Percentiles rank a stretch among this genome's conserved stretches.
Conservation (phyloP, 1,139 yeast genomes). For the Candida anutae region DNA sequence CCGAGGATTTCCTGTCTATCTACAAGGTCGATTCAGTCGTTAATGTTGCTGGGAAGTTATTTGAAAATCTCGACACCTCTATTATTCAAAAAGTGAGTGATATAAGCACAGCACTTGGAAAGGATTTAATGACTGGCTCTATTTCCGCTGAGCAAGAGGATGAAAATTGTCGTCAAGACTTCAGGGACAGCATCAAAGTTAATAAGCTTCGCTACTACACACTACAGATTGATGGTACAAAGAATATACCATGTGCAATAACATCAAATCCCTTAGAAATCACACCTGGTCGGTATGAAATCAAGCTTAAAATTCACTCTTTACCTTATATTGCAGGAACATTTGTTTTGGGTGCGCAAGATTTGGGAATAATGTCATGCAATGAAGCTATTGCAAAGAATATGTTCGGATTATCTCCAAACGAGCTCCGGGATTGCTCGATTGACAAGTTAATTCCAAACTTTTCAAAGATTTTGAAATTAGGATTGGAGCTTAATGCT, state of each 20-base stretch:
- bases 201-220: slow-evolving; percentile 60
- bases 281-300: slow-evolving; percentile 26
- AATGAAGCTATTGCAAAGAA: slow-evolving; percentile 75
- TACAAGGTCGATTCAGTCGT: slow-evolving; percentile 27
- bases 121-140: slow-evolving; percentile 11
- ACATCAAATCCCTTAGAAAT: slow-evolving; percentile 50
- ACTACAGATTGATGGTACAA: slow-evolving; percentile 33
- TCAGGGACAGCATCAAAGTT: slow-evolving; percentile 38
- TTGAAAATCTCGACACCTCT: slow-evolving; percentile 15
- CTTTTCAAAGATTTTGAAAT: slow-evolving; percentile 46
- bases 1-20: slow-evolving; percentile 3
- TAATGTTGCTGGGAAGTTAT: slow-evolving; percentile 37
- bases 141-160: slow-evolving; percentile 7
- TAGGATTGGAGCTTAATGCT: slow-evolving; percentile 36
- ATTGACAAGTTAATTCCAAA: slow-evolving; percentile 60
- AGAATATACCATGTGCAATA: slow-evolving; percentile 61
- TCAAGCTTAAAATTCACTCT: slow-evolving; percentile 59
- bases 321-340: slow-evolving; percentile 86
- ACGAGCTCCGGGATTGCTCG: slow-evolving; percentile 41
- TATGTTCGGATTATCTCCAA: slow-evolving; percentile 57
- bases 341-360: slow-evolving; percentile 52
- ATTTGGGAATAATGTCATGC: slow-evolving; percentile 50
- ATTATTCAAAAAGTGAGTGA: slow-evolving; percentile 15
- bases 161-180: slow-evolving; percentile 12
- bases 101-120: slow-evolving; percentile 23